These are phyloP conservation scores for Lomentospora prolificans DNA, from an alignment of 2,329 filamentous ascomycete genomes.

Conservation along the genomic window DNA sequence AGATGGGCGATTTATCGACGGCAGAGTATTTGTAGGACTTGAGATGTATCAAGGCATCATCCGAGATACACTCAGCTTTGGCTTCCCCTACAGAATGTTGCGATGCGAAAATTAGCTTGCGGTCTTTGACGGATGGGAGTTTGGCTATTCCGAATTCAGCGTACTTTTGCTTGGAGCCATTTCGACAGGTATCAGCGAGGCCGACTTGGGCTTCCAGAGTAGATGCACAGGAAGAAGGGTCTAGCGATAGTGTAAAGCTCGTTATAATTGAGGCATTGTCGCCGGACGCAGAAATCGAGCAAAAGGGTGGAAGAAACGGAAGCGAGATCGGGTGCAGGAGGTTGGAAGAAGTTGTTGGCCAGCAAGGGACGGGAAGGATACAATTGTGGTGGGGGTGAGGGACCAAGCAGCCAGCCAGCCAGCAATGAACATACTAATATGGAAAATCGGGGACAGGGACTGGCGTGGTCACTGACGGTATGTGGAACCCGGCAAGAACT, in stretches of 20 bases:
- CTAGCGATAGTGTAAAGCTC: neutral
- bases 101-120: neutral
- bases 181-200: neutral
- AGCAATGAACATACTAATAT: neutral
- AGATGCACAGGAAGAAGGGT: neutral
- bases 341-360: slow-evolving; percentile 2
- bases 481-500: neutral
- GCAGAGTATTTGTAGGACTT: slow-evolving; percentile 96
- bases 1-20: slow-evolving; percentile 91
- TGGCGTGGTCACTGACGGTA: neutral
- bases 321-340: neutral
- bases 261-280: slow-evolving; percentile 5
- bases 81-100: neutral
- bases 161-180: slow-evolving; percentile 8
- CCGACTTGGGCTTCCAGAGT: neutral
- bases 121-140: neutral
- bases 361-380: neutral
- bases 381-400: neutral
- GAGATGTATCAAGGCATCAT: slow-evolving; percentile 83
- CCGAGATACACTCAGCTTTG: slow-evolving; percentile 46
- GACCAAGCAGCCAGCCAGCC: neutral
- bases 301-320: neutral
- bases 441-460: neutral
- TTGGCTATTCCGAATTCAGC: neutral
- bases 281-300: neutral